Evolutionary conservation across 352 stramenopile species (phyloP), one percentile per base, ranked within the genome.

Genomic region (Globisporangium acanthophoron): DNA sequence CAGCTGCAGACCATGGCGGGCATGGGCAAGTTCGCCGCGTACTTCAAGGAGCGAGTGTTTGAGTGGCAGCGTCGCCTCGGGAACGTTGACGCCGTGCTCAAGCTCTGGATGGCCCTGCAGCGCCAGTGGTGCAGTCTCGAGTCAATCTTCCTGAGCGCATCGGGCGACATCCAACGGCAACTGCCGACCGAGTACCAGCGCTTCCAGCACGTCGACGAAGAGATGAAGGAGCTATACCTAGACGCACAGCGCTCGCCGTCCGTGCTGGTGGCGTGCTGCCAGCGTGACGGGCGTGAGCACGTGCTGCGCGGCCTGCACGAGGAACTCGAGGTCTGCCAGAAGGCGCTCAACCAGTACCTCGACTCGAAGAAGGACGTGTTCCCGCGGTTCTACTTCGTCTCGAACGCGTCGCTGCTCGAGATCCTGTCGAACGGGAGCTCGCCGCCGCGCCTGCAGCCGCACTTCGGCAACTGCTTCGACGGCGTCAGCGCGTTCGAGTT

Each of bases 281-380:
- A 86, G 29, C 75, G 80, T 1, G 87, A 96, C 31, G 87, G 87
- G 1, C 80, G 89, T 13, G 92, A 92, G 58, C 63, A 77, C 41
- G 66, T 90, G 52, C 74, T 98, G 5, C 80, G 78, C 16, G 80
- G 92, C 1, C 86, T 97, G 58, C 82, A 89, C 13, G 64, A 79
- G 31, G 93, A 96, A 62, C 78, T 98, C 16, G 94, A 98, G 65
- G 80, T 98, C 49, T 98, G 96, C 41, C 92, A 98, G 57, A 97
- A 98, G 65, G 94, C 91, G 29, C 71, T 98, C 4, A 97, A 98
- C 60, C 85, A 98, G 64, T 98, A 98, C 61, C 76, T 98, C 18
- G 91, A 98, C 52, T 90, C 91, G 50, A 98, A 98, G 73, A 98
- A 98, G 69, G 96, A 98, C 55, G 90, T 97, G 6, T 97, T 97